Conservation (phyloP, 495 filamentous ascomycete genomes). For the Trichoderma parareesei region DNA sequence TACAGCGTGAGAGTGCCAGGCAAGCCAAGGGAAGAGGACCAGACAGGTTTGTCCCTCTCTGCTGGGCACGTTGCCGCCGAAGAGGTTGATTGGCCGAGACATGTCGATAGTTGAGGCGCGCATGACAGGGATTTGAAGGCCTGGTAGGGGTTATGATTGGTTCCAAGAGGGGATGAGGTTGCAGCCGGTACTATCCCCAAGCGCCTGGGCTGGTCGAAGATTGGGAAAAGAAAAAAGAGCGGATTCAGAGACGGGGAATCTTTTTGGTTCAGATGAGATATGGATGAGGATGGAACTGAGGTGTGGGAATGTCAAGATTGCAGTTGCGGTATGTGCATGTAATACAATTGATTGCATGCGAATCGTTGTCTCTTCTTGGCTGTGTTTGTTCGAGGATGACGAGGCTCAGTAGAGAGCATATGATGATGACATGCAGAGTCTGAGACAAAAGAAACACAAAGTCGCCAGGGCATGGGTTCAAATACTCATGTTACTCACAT, state of each 20-base stretch:
- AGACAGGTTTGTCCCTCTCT: not conserved
- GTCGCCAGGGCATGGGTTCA: too few species aligned
- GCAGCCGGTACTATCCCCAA: not conserved
- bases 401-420: too few species aligned
- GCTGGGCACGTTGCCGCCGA: not conserved
- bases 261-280: not conserved
- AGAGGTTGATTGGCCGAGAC: not conserved
- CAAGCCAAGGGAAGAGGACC: not conserved
- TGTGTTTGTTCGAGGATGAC: too few species aligned
- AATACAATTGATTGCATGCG: too few species aligned
- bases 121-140: not conserved
- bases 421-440: too few species aligned
- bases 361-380: too few species aligned
- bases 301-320: too few species aligned
- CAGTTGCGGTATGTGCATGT: too few species aligned
- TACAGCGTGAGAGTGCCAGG: not conserved
- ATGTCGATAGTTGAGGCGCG: not conserved
- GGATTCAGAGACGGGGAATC: too few species aligned
- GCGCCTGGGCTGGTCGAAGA: not conserved
- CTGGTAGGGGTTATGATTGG: conserved; percentile 1
- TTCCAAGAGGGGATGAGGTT: not conserved
- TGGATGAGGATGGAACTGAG: not conserved
- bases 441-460: too few species aligned
- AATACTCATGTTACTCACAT: too few species aligned
- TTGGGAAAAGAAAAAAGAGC: too few species aligned